Evolutionary conservation across 108 stramenopile genomes (phyloP).

Genomic region (Nitzschia sp.): DNA sequence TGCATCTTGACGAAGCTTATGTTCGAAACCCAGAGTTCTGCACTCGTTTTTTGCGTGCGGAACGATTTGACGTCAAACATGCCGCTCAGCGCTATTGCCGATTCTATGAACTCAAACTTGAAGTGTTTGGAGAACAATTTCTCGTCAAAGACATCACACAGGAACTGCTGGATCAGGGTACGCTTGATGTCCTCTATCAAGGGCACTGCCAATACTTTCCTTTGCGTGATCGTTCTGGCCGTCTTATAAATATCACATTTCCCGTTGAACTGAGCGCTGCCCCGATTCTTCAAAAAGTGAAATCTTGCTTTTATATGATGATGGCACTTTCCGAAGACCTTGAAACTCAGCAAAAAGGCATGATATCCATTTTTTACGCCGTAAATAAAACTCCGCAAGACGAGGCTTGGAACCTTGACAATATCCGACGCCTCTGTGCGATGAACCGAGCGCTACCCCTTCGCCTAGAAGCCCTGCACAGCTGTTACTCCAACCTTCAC

Average conservation of each 20-base stretch:
- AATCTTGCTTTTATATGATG: conserved; percentile 1
- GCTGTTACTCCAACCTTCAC: conserved; percentile 3
- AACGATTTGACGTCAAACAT: conserved; percentile 27
- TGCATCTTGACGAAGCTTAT: conserved; percentile 20
- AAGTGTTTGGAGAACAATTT: conserved; percentile 32
- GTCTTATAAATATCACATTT: conserved; percentile 14
- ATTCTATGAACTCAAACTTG: conserved; percentile 33
- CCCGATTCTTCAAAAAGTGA: not conserved
- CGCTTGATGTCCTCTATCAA: conserved; percentile 4
- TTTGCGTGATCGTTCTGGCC: conserved; percentile 26
- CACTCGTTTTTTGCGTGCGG: conserved; percentile 38
- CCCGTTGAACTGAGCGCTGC: not conserved
- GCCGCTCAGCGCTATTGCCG: conserved; percentile 24
- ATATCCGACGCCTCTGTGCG: not conserved
- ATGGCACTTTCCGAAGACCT: not conserved
- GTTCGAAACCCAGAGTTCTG: conserved; percentile 29
- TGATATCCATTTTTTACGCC: conserved; percentile 2
- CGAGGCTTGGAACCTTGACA: not conserved
- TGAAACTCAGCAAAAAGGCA: conserved; percentile 10
- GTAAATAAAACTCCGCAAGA: not conserved
- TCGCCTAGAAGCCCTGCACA: conserved; percentile 13
- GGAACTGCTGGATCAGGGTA: conserved; percentile 30
- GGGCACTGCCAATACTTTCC: conserved; percentile 10
- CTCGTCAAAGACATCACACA: conserved; percentile 24
- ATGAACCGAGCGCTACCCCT: not conserved